Percentiles rank a stretch among this genome's conserved stretches.
Conservation (phyloP, 768 basidiomycete genomes). For the Xanthoconium purpureum region DNA sequence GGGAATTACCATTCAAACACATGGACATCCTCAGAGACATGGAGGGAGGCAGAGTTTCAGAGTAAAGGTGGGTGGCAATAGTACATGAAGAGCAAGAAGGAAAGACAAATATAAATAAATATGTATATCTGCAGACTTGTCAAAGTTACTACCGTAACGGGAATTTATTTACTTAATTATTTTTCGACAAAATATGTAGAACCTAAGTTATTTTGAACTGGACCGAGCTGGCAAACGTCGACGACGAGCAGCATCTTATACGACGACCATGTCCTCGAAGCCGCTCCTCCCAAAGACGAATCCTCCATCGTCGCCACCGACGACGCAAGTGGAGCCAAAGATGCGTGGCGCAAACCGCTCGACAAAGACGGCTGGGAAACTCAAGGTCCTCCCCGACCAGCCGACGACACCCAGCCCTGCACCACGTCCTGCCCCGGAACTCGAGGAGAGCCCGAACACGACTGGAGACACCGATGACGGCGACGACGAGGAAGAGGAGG, state of each 20-base stretch:
- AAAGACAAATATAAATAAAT: too few relatives aligned
- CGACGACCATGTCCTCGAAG: conserved; percentile 27
- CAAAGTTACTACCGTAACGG: too few relatives aligned
- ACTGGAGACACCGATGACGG: conserved; percentile 72
- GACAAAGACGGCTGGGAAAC: conserved; percentile 79
- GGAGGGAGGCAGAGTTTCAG: too few relatives aligned
- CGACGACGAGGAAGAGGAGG: conserved; percentile 55
- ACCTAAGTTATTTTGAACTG: conserved; percentile 21
- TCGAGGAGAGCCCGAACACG: conserved; percentile 45
- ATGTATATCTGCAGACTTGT: too few relatives aligned
- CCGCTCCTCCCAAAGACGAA: conserved; percentile 34
- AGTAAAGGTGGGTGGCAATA: too few relatives aligned
- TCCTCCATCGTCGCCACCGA: conserved; percentile 10
- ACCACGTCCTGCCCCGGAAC: conserved; percentile 16
- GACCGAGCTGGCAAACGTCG: not conserved
- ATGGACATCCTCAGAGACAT: too few relatives aligned
- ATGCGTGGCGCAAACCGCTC: conserved; percentile 72
- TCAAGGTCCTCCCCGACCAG: conserved; percentile 86
- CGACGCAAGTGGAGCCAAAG: conserved; percentile 43
- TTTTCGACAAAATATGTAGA: not conserved
- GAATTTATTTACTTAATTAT: conserved; percentile 12
- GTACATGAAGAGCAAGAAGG: too few relatives aligned
- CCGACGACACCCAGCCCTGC: conserved; percentile 50
- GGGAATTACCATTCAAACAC: too few relatives aligned
- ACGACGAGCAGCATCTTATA: not conserved